These are phyloP conservation scores for Monosporascus sp. DNA, from an alignment of 2,329 filamentous ascomycete species.

Conservation along the genomic window DNA sequence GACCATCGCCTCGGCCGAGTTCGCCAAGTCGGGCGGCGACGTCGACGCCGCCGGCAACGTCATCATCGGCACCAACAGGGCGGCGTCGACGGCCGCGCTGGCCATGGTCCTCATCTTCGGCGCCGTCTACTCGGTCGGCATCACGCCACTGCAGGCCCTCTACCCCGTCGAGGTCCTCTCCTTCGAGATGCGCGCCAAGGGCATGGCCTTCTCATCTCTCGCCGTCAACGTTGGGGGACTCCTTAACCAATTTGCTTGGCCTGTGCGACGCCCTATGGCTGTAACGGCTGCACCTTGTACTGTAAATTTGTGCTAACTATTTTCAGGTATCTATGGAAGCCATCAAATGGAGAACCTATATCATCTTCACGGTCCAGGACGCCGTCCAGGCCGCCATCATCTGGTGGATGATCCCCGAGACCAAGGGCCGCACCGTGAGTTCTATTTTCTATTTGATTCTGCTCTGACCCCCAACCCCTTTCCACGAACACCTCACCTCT, in stretches of 20 bases:
- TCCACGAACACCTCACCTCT: too few relatives aligned
- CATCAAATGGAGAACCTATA: conserved; percentile 47
- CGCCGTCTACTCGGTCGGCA: conserved; percentile 41
- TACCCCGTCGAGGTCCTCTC: conserved; percentile 42
- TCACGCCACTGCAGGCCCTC: conserved; percentile 30
- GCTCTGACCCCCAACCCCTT: too few relatives aligned
- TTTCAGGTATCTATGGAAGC: conserved; percentile 28
- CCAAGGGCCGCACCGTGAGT: conserved; percentile 35
- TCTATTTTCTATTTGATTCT: too few relatives aligned
- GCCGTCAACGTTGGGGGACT: conserved; percentile 38
- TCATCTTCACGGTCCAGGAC: conserved; percentile 40
- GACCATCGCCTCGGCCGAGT: conserved; percentile 39
- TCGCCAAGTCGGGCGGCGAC: conserved; percentile 26
- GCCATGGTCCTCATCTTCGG: conserved; percentile 52
- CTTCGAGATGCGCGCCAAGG: conserved; percentile 44
- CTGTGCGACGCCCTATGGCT: conserved; percentile 19
- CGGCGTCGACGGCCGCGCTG: conserved; percentile 40
- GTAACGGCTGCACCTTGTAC: too few relatives aligned
- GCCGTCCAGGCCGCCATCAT: conserved; percentile 34
- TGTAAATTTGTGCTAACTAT: too few relatives aligned
- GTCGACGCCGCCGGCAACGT: conserved; percentile 20
- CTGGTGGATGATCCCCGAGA: conserved; percentile 44
- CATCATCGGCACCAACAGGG: conserved; percentile 24
- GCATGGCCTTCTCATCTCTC: conserved; percentile 40
- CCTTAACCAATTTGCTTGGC: conserved; percentile 38